Percentiles rank a stretch among this genome's conserved stretches.
Evolutionary conservation across 371 early-diverging fungal genomes (phyloP).

Genomic region (Mortierella sp.): DNA sequence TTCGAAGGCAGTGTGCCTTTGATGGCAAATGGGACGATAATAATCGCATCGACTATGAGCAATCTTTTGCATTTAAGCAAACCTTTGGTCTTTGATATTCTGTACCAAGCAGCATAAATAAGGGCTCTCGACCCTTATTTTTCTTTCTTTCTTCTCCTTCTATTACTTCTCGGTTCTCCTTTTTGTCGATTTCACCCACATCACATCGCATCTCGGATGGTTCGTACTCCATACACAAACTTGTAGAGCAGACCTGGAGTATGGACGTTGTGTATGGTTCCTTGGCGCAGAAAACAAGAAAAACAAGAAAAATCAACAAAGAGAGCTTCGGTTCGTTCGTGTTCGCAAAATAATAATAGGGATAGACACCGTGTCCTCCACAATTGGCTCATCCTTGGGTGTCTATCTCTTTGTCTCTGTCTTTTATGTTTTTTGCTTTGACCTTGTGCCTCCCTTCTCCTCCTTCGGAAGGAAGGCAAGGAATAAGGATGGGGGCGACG

Average conservation of each 20-base stretch:
- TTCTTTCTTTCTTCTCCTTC: background rate
- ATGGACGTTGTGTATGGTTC: too few relatives aligned
- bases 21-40: too few relatives aligned
- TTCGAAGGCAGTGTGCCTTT: too few relatives aligned
- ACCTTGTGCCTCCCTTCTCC: background rate
- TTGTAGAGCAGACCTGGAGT: too few relatives aligned
- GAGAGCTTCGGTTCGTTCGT: too few relatives aligned
- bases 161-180: background rate
- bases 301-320: background rate
- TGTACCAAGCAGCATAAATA: too few relatives aligned
- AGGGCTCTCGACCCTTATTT: background rate
- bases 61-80: too few relatives aligned
- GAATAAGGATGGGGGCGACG: background rate
- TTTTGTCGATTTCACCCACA: background rate
- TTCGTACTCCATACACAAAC: too few relatives aligned
- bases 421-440: background rate
- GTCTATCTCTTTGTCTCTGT: background rate
- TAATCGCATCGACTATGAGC: too few relatives aligned
- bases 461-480: background rate
- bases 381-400: background rate
- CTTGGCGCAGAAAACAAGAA: too few relatives aligned
- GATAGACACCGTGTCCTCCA: background rate
- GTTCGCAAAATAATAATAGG: too few relatives aligned
- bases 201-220: background rate
- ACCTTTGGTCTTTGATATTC: too few relatives aligned